These are phyloP conservation scores for Coemansia sp. DNA, from an alignment of 192 early-diverging fungal species.

Conservation along the genomic window DNA sequence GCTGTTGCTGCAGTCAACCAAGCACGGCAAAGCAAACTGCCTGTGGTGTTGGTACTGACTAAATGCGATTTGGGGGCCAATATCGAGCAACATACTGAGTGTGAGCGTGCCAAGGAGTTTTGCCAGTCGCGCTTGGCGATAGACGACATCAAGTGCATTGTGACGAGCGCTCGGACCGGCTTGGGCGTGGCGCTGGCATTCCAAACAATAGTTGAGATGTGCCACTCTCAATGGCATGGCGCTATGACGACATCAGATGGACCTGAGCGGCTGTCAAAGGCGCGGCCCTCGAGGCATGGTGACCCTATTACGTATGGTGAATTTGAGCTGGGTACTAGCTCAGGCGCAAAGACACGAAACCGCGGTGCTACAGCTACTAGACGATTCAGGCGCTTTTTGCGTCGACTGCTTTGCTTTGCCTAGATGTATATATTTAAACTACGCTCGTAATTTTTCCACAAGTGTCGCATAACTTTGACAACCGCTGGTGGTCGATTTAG, in stretches of 20 bases:
- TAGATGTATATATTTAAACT: background rate
- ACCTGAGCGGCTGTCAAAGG: constrained; percentile 11
- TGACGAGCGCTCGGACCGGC: constrained; percentile 38
- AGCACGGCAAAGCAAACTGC: background rate
- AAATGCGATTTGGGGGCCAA: constrained; percentile 14
- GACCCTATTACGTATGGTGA: constrained; percentile 38
- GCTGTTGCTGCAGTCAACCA: background rate
- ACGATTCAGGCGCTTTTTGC: constrained; percentile 6
- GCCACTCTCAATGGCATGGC: constrained; percentile 11
- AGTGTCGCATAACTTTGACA: background rate
- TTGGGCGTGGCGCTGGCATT: constrained; percentile 27
- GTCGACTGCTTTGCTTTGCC: constrained; percentile 23
- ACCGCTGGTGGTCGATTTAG: background rate
- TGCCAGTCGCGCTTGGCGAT: constrained; percentile 6
- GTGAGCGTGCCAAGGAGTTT: constrained; percentile 10
- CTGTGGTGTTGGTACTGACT: constrained; percentile 22
- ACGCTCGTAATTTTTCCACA: background rate
- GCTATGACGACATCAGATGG: background rate
- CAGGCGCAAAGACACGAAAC: background rate
- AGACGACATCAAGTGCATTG: constrained; percentile 17
- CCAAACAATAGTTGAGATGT: constrained; percentile 22
- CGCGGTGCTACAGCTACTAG: background rate
- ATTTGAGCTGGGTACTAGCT: constrained; percentile 26
- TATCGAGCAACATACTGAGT: background rate
- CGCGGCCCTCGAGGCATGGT: constrained; percentile 33